Evolutionary conservation across 1,284 basidiomycete species (phyloP).

Genomic region (Lignosus rhinocerotis): DNA sequence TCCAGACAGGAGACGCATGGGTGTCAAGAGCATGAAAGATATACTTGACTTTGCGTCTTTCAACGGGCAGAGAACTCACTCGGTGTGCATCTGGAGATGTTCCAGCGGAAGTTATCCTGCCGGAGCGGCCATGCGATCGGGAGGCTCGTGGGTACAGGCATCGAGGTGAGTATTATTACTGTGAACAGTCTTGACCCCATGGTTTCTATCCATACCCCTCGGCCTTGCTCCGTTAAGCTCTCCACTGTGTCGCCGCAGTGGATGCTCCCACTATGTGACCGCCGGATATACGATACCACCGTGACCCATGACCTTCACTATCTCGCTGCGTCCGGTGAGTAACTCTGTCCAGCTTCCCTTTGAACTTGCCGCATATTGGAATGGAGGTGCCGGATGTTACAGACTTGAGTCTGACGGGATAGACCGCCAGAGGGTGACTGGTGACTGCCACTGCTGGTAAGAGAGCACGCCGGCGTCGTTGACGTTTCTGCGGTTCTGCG

Average conservation of each 20-base stretch:
- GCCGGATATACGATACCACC: background rate
- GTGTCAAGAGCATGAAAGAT: background rate
- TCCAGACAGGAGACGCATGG: background rate
- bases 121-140: slow-evolving; percentile 3
- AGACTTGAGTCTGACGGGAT: background rate
- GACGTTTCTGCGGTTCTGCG: background rate
- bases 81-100: background rate
- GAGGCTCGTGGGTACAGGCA: background rate
- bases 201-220: slow-evolving; percentile 2
- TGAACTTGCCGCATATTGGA: background rate
- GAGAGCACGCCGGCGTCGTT: background rate
- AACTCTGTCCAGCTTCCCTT: background rate
- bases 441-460: background rate
- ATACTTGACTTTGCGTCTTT: background rate
- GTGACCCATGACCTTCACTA: background rate
- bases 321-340: background rate
- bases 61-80: background rate
- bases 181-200: background rate
- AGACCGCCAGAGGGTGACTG: background rate
- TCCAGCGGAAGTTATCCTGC: slow-evolving; percentile 1
- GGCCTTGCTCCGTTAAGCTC: background rate
- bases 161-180: slow-evolving; percentile 4
- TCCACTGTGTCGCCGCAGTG: slow-evolving; percentile 1
- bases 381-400: background rate
- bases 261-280: background rate